Evolutionary conservation across 768 basidiomycete genomes (phyloP).

Genomic region (Podaxis carcinomalis): DNA sequence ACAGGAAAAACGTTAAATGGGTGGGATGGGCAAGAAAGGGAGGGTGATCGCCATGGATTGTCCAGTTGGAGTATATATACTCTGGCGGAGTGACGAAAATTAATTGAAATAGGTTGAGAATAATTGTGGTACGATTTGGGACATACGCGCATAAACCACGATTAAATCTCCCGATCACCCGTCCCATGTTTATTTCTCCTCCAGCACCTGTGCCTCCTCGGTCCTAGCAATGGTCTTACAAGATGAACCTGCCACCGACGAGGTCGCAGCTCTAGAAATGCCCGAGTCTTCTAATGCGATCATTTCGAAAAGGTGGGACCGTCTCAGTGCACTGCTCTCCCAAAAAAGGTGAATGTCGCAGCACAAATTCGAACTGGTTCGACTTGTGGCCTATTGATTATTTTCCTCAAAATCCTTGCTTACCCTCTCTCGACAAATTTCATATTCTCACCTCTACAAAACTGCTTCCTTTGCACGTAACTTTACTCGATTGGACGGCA

Average conservation of each 20-base stretch:
- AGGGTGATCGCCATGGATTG: constrained; percentile 10
- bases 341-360: neutral
- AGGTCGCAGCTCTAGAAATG: neutral
- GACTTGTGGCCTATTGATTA: neutral
- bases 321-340: neutral
- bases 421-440: neutral
- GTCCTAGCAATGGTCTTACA: constrained; percentile 5
- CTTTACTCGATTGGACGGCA: neutral
- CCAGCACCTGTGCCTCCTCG: neutral
- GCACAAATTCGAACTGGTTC: constrained; percentile 8
- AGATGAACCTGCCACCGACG: neutral
- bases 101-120: constrained; percentile 29
- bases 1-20: constrained; percentile 11
- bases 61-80: constrained; percentile 27
- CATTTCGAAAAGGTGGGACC: neutral
- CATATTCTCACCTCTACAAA: neutral
- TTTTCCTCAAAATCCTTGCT: neutral
- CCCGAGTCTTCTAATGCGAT: neutral
- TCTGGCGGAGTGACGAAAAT: constrained; percentile 31
- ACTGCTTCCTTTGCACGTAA: neutral
- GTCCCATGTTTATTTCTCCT: neutral
- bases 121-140: constrained; percentile 44
- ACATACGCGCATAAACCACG: constrained; percentile 8
- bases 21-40: constrained; percentile 14
- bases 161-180: constrained; percentile 12